These are phyloP conservation scores for Gautieria morchelliformis DNA, from an alignment of 768 basidiomycete species.

Conservation along the genomic window DNA sequence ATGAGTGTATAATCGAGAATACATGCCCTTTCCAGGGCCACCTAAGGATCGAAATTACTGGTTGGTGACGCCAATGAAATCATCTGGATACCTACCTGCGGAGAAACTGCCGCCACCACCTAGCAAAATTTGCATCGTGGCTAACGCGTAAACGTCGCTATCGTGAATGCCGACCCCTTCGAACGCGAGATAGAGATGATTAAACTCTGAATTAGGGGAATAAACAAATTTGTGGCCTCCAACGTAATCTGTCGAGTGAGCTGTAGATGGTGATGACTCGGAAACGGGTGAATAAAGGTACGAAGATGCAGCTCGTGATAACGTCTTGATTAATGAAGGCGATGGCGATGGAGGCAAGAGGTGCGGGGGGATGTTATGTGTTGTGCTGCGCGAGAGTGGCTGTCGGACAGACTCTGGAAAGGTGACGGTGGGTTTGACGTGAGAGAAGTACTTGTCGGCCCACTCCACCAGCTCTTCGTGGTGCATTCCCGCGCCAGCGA, in stretches of 20 bases:
- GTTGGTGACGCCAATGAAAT: background rate
- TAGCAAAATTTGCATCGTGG: constrained; percentile 89
- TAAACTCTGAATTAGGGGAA: constrained; percentile 60
- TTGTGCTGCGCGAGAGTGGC: constrained; percentile 21
- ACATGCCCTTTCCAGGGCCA: constrained; percentile 99
- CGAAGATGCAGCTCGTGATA: constrained; percentile 65
- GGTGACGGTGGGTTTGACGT: constrained; percentile 32
- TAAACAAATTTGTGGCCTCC: constrained; percentile 73
- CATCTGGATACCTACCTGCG: constrained; percentile 42
- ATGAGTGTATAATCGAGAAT: constrained; percentile 90
- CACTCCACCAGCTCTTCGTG: constrained; percentile 86
- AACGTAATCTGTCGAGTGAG: constrained; percentile 54
- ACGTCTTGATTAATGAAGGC: constrained; percentile 49
- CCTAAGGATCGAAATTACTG: constrained; percentile 32
- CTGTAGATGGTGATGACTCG: constrained; percentile 3
- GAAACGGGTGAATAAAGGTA: constrained; percentile 44
- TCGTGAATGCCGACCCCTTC: constrained; percentile 89
- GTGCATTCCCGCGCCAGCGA: constrained; percentile 87
- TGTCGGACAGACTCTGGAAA: constrained; percentile 15
- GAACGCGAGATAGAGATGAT: constrained; percentile 88
- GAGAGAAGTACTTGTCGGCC: constrained; percentile 75
- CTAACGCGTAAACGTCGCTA: constrained; percentile 85
- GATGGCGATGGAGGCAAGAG: constrained; percentile 41
- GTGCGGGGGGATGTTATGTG: constrained; percentile 39
- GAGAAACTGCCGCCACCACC: constrained; percentile 97